Conservation (phyloP, 805 yeast species). For the Candida germanica region DNA sequence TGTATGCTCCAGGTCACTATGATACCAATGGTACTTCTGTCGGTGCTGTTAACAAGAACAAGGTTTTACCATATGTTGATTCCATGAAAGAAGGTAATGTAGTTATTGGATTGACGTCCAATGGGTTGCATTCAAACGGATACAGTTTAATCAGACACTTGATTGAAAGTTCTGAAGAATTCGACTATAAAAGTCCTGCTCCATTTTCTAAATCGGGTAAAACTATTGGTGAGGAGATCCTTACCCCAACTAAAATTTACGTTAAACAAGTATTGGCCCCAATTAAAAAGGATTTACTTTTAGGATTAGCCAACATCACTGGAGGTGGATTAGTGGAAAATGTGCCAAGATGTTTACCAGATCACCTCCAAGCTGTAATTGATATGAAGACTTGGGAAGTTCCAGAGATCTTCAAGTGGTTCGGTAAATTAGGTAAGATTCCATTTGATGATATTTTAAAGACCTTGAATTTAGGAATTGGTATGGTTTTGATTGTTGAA, state of each 20-base stretch:
- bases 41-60: slow-evolving; percentile 83
- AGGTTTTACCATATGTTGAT: slow-evolving; percentile 68
- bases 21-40: slow-evolving; percentile 98
- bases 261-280: slow-evolving; percentile 85
- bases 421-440: slow-evolving; percentile 86
- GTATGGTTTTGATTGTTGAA: slow-evolving; percentile 89
- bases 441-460: slow-evolving; percentile 81
- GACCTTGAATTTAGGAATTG: slow-evolving; percentile 94
- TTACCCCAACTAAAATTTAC: slow-evolving; percentile 90
- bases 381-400: slow-evolving; percentile 81
- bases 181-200: slow-evolving; percentile 67
- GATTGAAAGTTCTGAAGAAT: slow-evolving; percentile 72
- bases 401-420: slow-evolving; percentile 90
- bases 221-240: slow-evolving; percentile 80
- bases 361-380: slow-evolving; percentile 70
- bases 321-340: slow-evolving; percentile 98
- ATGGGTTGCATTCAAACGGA: slow-evolving; percentile 96
- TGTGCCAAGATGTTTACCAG: slow-evolving; percentile 91
- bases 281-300: slow-evolving; percentile 59
- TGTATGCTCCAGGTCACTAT: slow-evolving; percentile 92
- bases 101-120: slow-evolving; percentile 80
- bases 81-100: slow-evolving; percentile 78
- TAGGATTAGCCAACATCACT: slow-evolving; percentile 95
- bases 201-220: slow-evolving; percentile 73
- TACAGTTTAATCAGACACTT: slow-evolving; percentile 92